phyloP scores from a whole-genome alignment of 1,139 yeast genomes.

The Pichiaceae sp. region DNA sequence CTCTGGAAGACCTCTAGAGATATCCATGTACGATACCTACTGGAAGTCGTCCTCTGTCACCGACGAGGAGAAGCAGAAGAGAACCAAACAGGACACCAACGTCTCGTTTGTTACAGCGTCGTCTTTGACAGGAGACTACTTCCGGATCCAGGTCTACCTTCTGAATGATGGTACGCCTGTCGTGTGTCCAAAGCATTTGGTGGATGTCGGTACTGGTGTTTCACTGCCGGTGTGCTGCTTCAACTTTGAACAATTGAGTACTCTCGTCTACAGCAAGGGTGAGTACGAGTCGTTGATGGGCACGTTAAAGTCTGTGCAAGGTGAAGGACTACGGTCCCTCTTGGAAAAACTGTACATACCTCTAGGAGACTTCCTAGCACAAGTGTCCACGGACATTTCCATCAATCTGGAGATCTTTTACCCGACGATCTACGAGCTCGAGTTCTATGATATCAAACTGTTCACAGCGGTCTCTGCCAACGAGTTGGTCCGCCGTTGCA shows the following conservation, averaged over 20 bases:
- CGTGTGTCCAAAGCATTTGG: conserved; percentile 65
- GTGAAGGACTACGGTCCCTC: conserved; percentile 7
- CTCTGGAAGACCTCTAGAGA: conserved; percentile 75
- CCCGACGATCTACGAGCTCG: conserved; percentile 46
- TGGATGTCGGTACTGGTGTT: conserved; percentile 44
- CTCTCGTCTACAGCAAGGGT: conserved; percentile 32
- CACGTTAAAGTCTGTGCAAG: conserved; percentile 5
- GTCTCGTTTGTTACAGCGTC: conserved; percentile 87
- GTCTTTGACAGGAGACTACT: conserved; percentile 75
- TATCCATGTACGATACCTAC: conserved; percentile 89
- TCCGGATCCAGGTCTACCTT: conserved; percentile 60
- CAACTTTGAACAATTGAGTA: conserved; percentile 34
- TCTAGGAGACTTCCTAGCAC: conserved; percentile 48
- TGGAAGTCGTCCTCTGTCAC: conserved; percentile 64
- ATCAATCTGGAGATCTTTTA: conserved; percentile 72
- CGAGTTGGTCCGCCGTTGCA: conserved; percentile 20
- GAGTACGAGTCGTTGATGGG: conserved; percentile 25
- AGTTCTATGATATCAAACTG: conserved; percentile 18
- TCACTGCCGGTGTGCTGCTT: conserved; percentile 39
- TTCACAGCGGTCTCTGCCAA: conserved; percentile 14
- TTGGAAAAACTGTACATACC: conserved; percentile 44
- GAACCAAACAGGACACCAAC: conserved; percentile 7
- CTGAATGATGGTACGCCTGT: conserved; percentile 82
- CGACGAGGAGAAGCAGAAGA: conserved; percentile 7
- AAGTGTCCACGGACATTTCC: conserved; percentile 51